Conservation (phyloP, 2,329 filamentous ascomycete genomes). For the Sarocladiaceae sp. region DNA sequence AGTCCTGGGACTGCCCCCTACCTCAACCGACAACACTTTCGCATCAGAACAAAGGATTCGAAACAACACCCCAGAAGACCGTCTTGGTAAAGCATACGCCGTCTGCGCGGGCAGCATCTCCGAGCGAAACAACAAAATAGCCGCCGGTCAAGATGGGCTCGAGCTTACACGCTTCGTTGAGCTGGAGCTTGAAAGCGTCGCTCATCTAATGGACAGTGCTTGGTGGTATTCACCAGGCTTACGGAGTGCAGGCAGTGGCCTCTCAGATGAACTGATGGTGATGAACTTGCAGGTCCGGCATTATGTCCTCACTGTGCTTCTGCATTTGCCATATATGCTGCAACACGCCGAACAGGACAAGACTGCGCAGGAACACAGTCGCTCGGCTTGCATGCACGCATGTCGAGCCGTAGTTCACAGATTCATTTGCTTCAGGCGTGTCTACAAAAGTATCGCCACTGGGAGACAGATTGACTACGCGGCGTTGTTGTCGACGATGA, state of each 20-base stretch:
- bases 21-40: slow-evolving; percentile 36
- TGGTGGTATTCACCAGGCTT: slow-evolving; percentile 39
- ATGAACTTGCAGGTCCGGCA: slow-evolving; percentile 47
- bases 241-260: slow-evolving; percentile 11
- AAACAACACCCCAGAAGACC: slow-evolving; percentile 33
- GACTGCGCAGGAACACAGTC: slow-evolving; percentile 39
- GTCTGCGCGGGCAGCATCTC: slow-evolving; percentile 40
- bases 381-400: slow-evolving; percentile 39
- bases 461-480: not conserved
- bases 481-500: not conserved
- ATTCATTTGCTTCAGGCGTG: slow-evolving; percentile 41
- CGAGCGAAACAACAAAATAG: slow-evolving; percentile 35
- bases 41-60: slow-evolving; percentile 22
- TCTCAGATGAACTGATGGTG: slow-evolving; percentile 20
- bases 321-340: slow-evolving; percentile 54
- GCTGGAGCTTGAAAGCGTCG: slow-evolving; percentile 40
- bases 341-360: slow-evolving; percentile 30
- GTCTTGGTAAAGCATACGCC: slow-evolving; percentile 40
- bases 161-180: slow-evolving; percentile 40
- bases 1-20: slow-evolving; percentile 44
- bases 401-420: slow-evolving; percentile 46
- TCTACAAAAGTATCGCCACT: not conserved
- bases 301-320: slow-evolving; percentile 44
- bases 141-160: slow-evolving; percentile 22
- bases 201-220: slow-evolving; percentile 32